Percentiles rank a stretch among this genome's conserved stretches.
These are phyloP conservation scores for Xylaria sp. DNA, from an alignment of 2,329 filamentous ascomycete species.

Conservation along the genomic window DNA sequence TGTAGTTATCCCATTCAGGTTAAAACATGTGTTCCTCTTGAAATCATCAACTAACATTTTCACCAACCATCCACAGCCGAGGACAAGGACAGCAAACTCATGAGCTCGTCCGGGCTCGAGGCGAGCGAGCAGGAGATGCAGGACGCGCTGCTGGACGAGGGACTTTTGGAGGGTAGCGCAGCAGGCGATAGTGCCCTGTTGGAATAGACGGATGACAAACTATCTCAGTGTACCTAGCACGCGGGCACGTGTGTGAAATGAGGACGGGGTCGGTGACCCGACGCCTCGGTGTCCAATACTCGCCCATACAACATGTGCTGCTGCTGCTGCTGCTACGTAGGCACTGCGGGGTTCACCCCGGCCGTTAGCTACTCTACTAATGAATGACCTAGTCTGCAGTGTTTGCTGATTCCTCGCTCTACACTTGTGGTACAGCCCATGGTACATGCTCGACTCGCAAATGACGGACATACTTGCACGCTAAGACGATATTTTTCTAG, in stretches of 20 bases:
- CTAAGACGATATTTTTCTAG: too few species aligned
- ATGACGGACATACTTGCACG: too few species aligned
- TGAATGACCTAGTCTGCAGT: too few species aligned
- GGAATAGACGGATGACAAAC: too few species aligned
- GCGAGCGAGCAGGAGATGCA: conserved; percentile 65
- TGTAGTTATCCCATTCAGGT: background rate
- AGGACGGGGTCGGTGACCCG: background rate
- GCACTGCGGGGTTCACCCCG: background rate
- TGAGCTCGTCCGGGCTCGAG: conserved; percentile 68
- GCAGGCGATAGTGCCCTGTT: conserved; percentile 14
- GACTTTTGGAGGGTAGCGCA: conserved; percentile 43
- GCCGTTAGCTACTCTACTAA: background rate
- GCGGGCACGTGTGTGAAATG: background rate
- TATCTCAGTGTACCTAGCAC: too few species aligned
- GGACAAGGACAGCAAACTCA: conserved; percentile 68
- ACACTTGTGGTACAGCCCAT: too few species aligned
- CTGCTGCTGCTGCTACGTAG: too few species aligned
- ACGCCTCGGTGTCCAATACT: background rate
- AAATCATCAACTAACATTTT: background rate
- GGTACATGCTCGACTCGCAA: too few species aligned
- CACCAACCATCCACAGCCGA: conserved; percentile 53
- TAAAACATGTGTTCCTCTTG: background rate
- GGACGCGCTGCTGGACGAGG: conserved; percentile 47
- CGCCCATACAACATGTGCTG: background rate
- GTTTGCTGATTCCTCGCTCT: too few species aligned